Conservation (phyloP, 257 asterid genomes). For the Solanum bulbocastanum region DNA sequence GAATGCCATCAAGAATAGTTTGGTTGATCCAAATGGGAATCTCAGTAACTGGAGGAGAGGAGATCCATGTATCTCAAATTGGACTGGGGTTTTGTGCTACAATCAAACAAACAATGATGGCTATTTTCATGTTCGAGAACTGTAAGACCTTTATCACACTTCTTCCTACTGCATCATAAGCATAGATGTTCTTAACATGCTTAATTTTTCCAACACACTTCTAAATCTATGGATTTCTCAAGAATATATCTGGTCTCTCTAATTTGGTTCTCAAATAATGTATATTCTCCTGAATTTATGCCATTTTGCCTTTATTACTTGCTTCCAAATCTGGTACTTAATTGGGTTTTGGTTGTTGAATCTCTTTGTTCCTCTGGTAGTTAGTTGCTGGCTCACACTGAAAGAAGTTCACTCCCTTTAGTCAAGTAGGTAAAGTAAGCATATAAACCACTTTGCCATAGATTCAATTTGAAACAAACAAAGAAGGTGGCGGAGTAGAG, state of each 20-base stretch:
- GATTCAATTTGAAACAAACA: neutral
- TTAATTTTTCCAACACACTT: neutral
- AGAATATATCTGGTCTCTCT: neutral
- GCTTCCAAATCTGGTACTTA: neutral
- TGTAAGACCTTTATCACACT: constrained; percentile 41
- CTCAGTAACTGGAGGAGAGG: constrained; percentile 64
- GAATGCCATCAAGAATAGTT: constrained; percentile 37
- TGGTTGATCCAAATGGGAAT: constrained; percentile 48
- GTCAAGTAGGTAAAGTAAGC: neutral
- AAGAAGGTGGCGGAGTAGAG: neutral
- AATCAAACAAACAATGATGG: constrained; percentile 52
- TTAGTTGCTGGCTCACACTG: neutral
- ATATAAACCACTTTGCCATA: neutral
- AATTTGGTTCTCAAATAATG: neutral
- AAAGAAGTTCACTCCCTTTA: neutral
- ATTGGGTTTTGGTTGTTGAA: neutral
- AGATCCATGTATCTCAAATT: constrained; percentile 84
- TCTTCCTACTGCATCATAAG: neutral
- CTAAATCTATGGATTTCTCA: neutral
- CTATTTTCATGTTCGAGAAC: constrained; percentile 58
- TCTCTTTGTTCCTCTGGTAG: neutral
- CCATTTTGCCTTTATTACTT: neutral
- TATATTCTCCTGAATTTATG: neutral
- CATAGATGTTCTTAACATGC: neutral
- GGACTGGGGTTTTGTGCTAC: constrained; percentile 70